Evolutionary conservation across 345 rosid species (phyloP).

Genomic region (Theobroma cacao): DNA sequence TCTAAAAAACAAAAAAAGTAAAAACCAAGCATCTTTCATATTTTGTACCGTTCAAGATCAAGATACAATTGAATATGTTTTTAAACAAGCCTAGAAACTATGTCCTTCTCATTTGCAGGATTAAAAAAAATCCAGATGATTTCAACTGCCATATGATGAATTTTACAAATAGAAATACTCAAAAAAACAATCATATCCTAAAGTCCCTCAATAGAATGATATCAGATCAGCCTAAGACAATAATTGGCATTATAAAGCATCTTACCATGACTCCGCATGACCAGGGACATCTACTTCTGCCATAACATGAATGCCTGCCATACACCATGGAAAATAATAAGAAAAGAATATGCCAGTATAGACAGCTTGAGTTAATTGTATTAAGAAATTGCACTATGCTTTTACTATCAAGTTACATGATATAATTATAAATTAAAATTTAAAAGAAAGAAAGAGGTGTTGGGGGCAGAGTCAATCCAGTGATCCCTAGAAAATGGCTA

Average conservation of each 20-base stretch:
- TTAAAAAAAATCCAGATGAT: neutral
- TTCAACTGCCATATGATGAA: neutral
- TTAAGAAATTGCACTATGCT: neutral
- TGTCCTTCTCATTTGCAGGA: neutral
- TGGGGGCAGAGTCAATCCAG: neutral
- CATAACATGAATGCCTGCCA: conserved; percentile 89
- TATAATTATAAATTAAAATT: neutral
- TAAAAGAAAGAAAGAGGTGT: neutral
- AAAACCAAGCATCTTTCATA: neutral
- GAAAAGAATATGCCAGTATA: neutral
- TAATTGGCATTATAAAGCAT: conserved; percentile 1
- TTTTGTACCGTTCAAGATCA: neutral
- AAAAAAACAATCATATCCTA: neutral
- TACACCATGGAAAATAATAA: conserved; percentile 9
- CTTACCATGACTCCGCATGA: conserved; percentile 95
- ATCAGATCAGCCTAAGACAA: neutral
- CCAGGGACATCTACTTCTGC: conserved; percentile 97
- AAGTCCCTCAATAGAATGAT: neutral
- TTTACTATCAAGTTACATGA: neutral
- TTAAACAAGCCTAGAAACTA: conserved; percentile 1
- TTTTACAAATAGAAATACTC: neutral
- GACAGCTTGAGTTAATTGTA: neutral
- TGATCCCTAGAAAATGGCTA: neutral
- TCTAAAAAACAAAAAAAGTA: neutral
- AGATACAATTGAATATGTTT: neutral